Evolutionary conservation across 768 basidiomycete species (phyloP).

Genomic region (Cubamyces sp.): DNA sequence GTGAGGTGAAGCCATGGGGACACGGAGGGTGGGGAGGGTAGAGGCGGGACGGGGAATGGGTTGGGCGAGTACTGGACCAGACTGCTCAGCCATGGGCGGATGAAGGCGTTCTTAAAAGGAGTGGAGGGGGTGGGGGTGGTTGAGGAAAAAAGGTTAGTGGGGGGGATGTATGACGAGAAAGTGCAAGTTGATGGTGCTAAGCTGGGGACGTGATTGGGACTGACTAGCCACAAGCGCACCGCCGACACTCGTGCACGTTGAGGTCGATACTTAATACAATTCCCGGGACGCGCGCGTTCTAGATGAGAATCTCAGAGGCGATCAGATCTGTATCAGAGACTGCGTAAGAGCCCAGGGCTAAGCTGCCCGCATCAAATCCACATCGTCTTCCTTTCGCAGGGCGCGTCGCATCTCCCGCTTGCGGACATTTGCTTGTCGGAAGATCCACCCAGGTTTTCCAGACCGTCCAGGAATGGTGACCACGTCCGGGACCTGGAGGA

Average conservation of each 20-base stretch:
- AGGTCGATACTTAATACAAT: slow-evolving; percentile 1
- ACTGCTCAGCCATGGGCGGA: slow-evolving; percentile 3
- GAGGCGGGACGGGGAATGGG: slow-evolving; percentile 13
- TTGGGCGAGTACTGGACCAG: slow-evolving; percentile 1
- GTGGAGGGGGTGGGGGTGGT: not conserved
- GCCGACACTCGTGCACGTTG: slow-evolving; percentile 9
- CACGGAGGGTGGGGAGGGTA: slow-evolving; percentile 32
- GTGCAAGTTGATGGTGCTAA: slow-evolving; percentile 7
- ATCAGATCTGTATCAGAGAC: slow-evolving; percentile 14
- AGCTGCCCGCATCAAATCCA: slow-evolving; percentile 4
- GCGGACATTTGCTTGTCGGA: not conserved
- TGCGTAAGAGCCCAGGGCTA: slow-evolving; percentile 1
- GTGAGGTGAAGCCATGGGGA: slow-evolving; percentile 18
- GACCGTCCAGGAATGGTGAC: not conserved
- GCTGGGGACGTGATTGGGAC: slow-evolving; percentile 12
- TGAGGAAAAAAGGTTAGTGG: slow-evolving; percentile 1
- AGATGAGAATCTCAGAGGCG: slow-evolving; percentile 2
- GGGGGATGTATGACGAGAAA: slow-evolving; percentile 6
- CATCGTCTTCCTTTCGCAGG: not conserved
- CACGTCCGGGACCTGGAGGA: not conserved
- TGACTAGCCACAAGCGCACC: slow-evolving; percentile 12
- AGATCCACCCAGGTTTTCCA: too few relatives aligned
- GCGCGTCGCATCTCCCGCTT: not conserved
- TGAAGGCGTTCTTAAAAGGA: slow-evolving; percentile 6
- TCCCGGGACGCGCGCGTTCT: slow-evolving; percentile 9